A percentile compares a stretch with the other conserved stretches of the same genome.
Conservation (phyloP, 2,329 filamentous ascomycete genomes). For the Calonectria hongkongensis region DNA sequence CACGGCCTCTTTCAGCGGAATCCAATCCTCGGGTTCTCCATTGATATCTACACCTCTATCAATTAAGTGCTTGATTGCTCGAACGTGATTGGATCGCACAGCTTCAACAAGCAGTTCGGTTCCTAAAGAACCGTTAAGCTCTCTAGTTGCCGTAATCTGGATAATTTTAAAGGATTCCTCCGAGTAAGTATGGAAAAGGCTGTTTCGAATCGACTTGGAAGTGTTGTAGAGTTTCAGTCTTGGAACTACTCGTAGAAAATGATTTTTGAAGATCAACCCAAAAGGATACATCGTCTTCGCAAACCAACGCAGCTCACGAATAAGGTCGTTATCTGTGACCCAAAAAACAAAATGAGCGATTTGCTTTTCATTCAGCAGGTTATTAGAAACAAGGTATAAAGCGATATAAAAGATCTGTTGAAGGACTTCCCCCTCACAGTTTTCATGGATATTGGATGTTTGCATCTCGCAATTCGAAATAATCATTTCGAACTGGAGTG, state of each 20-base stretch:
- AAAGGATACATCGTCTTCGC: background rate
- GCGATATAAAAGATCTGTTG: background rate
- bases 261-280: background rate
- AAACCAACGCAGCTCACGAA: background rate
- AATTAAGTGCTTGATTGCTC: background rate
- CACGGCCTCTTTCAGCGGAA: background rate
- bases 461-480: no score
- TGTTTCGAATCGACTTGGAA: background rate
- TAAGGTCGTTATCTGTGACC: background rate
- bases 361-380: background rate
- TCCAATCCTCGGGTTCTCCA: background rate
- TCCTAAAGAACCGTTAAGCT: background rate
- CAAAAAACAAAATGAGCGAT: background rate
- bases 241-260: background rate
- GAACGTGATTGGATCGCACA: background rate
- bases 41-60: background rate
- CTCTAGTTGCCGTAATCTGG: background rate
- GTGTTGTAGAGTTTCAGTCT: background rate
- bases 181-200: background rate
- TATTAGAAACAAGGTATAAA: background rate
- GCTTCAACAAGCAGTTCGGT: background rate
- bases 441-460: no score
- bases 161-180: background rate
- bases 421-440: no score
- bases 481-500: no score